Base-by-base conservation (phyloP, 768 basidiomycete species). In the Pulveroboletus sp. region DNA sequence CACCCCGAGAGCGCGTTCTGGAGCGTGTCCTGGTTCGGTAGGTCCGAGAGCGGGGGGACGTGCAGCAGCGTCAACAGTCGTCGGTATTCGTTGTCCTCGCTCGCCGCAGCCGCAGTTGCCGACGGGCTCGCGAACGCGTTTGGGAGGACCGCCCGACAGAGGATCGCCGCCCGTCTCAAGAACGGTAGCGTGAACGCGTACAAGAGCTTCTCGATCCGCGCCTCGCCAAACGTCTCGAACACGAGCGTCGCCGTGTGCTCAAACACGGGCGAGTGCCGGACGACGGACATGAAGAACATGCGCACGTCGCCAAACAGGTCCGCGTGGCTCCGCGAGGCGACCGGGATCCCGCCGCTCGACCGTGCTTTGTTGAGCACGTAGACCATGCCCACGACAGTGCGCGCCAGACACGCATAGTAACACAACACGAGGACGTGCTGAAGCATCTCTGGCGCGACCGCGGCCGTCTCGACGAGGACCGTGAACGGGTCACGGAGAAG, bases 141-240 rank as follows among this genome's bases (percentile, higher is more conserved):
- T 3, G 89, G 83, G 36, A 86, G 73, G 34, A 90, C 73, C 1
- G 90, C 80, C 8, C 87, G 84, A 52, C 85, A 89, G 7, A 98
- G 76, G 42, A 97, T 89, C 11, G 91, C 83, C 0, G 86, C 89
- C 0, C 88, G 80, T 16, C 95, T 86, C 10, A 98, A 80, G 75
- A 96, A 97, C 4, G 93, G 94, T 0, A 97, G 75, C 0, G 90
- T 92, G 67, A 94, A 91, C 0, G 83, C 76, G 61, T 94, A 94
- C 29, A 97, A 71, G 38, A 94, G 68, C 65, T 87, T 90, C 61
- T 93, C 86, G 40, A 97, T 86, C 31, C 86, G 76, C 5, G 83
- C 84, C 60, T 92, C 89, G 44, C 92, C 87, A 54, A 92, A 85
- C 4, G 83, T 79, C 36, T 86, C 82, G 45, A 94, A 85, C 1